phyloP scores from a whole-genome alignment of 352 stramenopile genomes.

The Globisporangium parvum region DNA sequence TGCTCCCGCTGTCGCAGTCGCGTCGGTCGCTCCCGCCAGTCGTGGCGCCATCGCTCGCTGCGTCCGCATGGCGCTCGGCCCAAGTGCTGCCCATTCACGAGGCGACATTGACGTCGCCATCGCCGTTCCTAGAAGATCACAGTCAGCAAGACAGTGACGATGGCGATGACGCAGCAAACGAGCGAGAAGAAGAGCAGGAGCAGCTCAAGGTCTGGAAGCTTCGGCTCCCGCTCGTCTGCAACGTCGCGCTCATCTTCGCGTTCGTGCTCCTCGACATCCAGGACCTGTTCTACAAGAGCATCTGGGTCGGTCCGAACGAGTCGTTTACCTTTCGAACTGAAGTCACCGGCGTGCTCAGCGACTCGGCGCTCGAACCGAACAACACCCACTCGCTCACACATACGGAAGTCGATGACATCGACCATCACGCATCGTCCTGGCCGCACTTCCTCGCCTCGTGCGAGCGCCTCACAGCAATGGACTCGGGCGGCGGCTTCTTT shows the following conservation, averaged over 20 bases:
- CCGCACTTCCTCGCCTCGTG: slow-evolving; percentile 18
- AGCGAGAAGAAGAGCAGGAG: no score
- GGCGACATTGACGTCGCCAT: no score
- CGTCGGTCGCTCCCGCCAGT: neutral
- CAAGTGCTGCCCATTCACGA: neutral
- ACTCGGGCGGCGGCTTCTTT: slow-evolving; percentile 17
- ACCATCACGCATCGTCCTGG: slow-evolving; percentile 14
- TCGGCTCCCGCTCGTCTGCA: slow-evolving; percentile 5
- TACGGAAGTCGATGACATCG: neutral
- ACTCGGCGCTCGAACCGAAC: slow-evolving; percentile 4
- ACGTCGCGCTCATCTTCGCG: slow-evolving; percentile 3
- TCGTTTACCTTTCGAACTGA: slow-evolving; percentile 16
- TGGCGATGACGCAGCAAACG: no score
- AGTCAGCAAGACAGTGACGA: no score
- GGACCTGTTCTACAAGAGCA: slow-evolving; percentile 24
- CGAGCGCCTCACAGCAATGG: slow-evolving; percentile 12
- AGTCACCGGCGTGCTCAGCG: slow-evolving; percentile 10
- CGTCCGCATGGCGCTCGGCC: neutral
- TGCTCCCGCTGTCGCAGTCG: neutral
- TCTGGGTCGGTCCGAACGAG: slow-evolving; percentile 22
- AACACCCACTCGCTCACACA: neutral
- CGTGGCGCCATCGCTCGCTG: neutral
- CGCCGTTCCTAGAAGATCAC: no score
- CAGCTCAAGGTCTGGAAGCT: slow-evolving; percentile 8
- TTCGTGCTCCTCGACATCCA: slow-evolving; percentile 17